Evolutionary conservation across 139 green algal genomes (phyloP).

Genomic region (Nannochloris sp.): DNA sequence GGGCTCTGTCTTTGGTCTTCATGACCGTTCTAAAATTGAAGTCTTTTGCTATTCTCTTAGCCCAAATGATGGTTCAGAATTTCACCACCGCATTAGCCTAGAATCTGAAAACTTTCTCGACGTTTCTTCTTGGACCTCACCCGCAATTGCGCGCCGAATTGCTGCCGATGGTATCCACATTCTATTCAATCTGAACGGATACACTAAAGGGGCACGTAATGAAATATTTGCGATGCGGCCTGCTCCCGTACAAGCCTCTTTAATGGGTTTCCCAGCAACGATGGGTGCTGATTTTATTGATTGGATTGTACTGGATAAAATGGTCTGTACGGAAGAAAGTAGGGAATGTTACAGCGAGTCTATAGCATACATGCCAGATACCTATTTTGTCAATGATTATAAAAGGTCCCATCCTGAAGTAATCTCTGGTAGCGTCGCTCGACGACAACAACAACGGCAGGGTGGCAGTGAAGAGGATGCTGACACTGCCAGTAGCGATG

Average conservation of each 20-base stretch:
- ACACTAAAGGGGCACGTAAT: conserved; percentile 89
- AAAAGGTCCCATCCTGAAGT: conserved; percentile 35
- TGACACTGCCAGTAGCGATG: background rate
- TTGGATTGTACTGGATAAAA: conserved; percentile 79
- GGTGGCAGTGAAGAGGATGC: background rate
- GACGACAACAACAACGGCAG: background rate
- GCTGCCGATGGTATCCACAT: conserved; percentile 66
- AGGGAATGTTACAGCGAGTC: conserved; percentile 74
- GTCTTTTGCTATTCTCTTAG: conserved; percentile 84
- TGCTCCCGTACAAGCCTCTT: conserved; percentile 72
- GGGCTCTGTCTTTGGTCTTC: conserved; percentile 80
- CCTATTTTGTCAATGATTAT: conserved; percentile 95
- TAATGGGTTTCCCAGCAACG: conserved; percentile 89
- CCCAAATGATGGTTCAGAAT: conserved; percentile 66
- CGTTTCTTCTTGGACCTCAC: conserved; percentile 39
- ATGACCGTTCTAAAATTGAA: conserved; percentile 61
- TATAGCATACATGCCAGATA: conserved; percentile 79
- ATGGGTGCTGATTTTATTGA: conserved; percentile 70
- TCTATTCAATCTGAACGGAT: conserved; percentile 84
- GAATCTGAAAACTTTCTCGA: conserved; percentile 80
- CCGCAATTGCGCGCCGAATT: conserved; percentile 58
- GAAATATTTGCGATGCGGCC: conserved; percentile 85
- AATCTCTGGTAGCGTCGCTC: no score
- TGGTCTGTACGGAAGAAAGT: conserved; percentile 46
- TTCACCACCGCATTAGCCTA: conserved; percentile 58